Evolutionary conservation across 2,329 filamentous ascomycete genomes (phyloP), one percentile per base, ranked within the genome.

Genomic region (Penicillium frequentans): DNA sequence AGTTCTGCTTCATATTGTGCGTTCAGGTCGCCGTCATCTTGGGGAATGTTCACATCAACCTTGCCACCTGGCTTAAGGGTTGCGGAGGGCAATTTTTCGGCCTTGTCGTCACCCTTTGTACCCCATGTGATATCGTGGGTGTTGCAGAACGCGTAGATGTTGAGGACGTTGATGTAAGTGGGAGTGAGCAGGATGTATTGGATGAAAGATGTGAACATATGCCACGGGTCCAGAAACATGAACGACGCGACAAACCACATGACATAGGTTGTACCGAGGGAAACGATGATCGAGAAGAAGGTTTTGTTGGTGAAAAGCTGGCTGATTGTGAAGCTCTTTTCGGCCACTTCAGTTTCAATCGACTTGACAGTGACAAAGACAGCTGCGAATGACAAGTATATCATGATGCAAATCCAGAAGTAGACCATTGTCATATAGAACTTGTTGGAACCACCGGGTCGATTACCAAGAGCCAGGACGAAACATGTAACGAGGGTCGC

Each of bases 101-200:
- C 84, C 75, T 96, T 97, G 78, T 97, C 93, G 73, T 98, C 95
- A 68, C 95, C 95, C 77, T 98, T 99, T 43, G 95, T 99, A 70
- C 93, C 93, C 93, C 93, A 97, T 3, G 93, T 96, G 63, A 97
- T 95, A 71, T 97, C 93, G 82, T 97, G 93, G 26, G 93, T 96
- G 77, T 97, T 97, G 79, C 93, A 98, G 78, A 99, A 99, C 59
- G 93, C 93, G 77, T 98, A 99, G 56, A 99, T 95, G 81, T 98
- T 99, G 68, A 99, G 87, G 57, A 98, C 93, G 77, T 98, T 99
- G 80, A 96, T 96, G 78, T 96, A 99, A 0, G 93, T 96, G 0
- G 95, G 95, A 0, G 93, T 96, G 56, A 99, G 84, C 43, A 98
- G 85, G 67, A 98, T 87, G 75, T 99, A 99, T 84, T 98, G 95